phyloP scores from a whole-genome alignment of 495 filamentous ascomycete genomes.

The Penicillium longicatenatum region DNA sequence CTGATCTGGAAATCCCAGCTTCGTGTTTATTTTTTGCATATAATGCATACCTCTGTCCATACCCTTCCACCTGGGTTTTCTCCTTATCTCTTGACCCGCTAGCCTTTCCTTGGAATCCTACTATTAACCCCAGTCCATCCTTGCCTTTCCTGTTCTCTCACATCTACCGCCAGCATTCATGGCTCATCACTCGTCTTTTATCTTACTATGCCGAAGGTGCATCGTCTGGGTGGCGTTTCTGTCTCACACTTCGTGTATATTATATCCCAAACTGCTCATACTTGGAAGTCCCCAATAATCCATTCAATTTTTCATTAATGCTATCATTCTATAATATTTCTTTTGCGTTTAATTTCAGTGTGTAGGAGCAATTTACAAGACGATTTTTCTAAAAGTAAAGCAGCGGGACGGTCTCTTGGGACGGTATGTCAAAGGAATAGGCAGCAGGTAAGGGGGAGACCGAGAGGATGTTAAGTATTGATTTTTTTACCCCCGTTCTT shows the following conservation, averaged over 20 bases:
- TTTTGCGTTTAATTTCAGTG: no score
- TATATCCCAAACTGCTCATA: not conserved
- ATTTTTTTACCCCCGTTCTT: no score
- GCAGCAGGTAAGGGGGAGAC: no score
- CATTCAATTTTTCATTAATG: no score
- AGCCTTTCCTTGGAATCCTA: slow-evolving; percentile 3
- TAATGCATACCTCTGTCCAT: slow-evolving; percentile 3
- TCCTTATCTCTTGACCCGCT: slow-evolving; percentile 1
- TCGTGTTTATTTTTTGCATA: not conserved
- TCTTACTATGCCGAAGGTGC: slow-evolving; percentile 7
- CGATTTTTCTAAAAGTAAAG: no score
- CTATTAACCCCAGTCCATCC: slow-evolving; percentile 4
- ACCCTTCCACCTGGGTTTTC: not conserved
- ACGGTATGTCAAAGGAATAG: no score
- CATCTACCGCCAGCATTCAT: not conserved
- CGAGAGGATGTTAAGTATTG: no score
- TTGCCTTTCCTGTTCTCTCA: slow-evolving; percentile 1
- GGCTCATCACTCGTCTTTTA: slow-evolving; percentile 3
- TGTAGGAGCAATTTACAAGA: no score
- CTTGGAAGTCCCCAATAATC: not conserved
- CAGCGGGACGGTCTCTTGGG: no score
- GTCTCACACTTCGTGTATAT: not conserved
- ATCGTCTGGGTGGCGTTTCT: slow-evolving; percentile 8
- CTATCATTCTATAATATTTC: no score
- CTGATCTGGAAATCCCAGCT: not conserved